Conservation (phyloP, 1,284 basidiomycete genomes). For the Trichosporon asahii region DNA sequence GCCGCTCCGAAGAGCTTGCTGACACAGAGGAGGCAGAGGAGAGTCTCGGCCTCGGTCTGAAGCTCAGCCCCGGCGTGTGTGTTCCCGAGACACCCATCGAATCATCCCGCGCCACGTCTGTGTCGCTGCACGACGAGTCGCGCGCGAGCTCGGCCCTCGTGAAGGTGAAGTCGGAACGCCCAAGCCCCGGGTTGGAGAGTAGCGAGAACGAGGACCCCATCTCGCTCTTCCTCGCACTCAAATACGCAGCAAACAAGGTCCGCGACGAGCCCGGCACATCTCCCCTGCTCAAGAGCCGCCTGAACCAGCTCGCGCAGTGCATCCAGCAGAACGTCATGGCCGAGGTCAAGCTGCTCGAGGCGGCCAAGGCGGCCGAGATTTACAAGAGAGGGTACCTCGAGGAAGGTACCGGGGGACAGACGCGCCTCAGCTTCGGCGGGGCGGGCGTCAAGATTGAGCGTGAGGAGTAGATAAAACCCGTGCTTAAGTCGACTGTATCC, state of each 20-base stretch:
- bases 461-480: background rate
- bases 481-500: background rate
- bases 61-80: too few species aligned
- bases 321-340: background rate
- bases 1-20: background rate
- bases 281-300: background rate
- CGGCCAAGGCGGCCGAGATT: background rate
- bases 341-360: background rate
- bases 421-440: constrained; percentile 15
- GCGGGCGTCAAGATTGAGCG: background rate
- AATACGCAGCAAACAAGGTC: background rate
- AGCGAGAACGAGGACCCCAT: background rate
- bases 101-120: too few species aligned
- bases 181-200: background rate
- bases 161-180: background rate
- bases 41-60: background rate
- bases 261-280: constrained; percentile 1
- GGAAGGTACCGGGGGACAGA: constrained; percentile 10
- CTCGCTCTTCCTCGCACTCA: background rate
- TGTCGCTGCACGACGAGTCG: background rate
- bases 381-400: background rate
- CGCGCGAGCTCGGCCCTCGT: background rate
- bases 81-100: background rate
- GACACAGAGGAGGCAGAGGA: background rate
- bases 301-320: constrained; percentile 7